Evolutionary conservation across 2,329 filamentous ascomycete genomes (phyloP), one percentile per base, ranked within the genome.

Genomic region (Botrytis tulipae): DNA sequence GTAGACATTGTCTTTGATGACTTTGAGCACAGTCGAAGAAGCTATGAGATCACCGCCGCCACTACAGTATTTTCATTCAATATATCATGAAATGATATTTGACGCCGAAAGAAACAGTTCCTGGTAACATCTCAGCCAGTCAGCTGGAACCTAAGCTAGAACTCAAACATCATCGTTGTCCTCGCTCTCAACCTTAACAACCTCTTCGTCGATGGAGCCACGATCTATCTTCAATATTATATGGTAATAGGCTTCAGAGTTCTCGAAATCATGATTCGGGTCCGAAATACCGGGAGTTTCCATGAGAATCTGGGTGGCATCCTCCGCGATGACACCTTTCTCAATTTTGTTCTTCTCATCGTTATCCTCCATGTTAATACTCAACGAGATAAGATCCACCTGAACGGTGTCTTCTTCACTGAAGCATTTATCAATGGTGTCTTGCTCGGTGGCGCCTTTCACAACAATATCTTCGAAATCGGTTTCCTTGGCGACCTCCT

Each of bases 371-470:
- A 25, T 25, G 22, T 48, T 12, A 7, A 48, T 25, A 48, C 2
- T 3, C 22, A 25, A 25, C 18, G 3, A 25, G 10, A 48, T 9
- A 18, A 48, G 22, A 48, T 48, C 22, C 4, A 5, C 9, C 22
- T 48, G 46, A 12, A 25, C 46, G 22, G 46, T 4, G 10, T 25
- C 46, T 25, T 0, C 0, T 0, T 48, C 46, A 10, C 46, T 48
- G 20, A 9, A 22, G 2, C 5, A 9, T 22, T 48, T 4, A 0
- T 14, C 2, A 57, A 32, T 18, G 6, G 0, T 32, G 14, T 29
- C 3, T 29, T 29, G 3, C 0, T 57, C 6, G 0, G 6, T 18
- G 14, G 3, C 3, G 0, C 1, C n/a, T 0, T 57, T 3, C 25
- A 0, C 0, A 54, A 54, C 5, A n/a, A n/a, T 3, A 1, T 54